Evolutionary conservation across 2,329 filamentous ascomycete genomes (phyloP).

Genomic region (Sporothrix euskadiensis): DNA sequence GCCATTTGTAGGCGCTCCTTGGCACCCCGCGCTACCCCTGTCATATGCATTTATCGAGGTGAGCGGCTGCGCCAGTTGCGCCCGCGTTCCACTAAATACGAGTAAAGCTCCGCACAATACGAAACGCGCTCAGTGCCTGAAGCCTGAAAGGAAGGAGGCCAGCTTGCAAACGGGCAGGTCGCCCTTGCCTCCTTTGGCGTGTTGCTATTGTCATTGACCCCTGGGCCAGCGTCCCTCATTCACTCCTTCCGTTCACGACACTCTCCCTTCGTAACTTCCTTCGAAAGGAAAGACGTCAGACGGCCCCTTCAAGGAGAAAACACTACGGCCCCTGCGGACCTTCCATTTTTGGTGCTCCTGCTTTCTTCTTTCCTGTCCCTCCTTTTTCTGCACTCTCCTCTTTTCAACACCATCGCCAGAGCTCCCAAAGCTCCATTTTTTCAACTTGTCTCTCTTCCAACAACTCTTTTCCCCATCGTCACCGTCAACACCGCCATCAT

Average conservation of each 20-base stretch:
- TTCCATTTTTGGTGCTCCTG: not conserved
- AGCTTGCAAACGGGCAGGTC: conserved; percentile 24
- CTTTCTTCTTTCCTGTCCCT: conserved; percentile 1
- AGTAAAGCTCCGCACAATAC: not conserved
- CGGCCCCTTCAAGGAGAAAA: not conserved
- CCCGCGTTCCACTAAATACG: not conserved
- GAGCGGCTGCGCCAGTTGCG: not conserved
- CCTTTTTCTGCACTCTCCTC: not conserved
- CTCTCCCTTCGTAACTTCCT: not conserved
- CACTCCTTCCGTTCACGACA: not conserved
- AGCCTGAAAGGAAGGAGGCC: conserved; percentile 4
- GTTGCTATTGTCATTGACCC: conserved; percentile 1
- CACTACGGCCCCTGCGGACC: conserved; percentile 2
- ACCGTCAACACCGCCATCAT: conserved; percentile 32
- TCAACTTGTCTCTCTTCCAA: not conserved
- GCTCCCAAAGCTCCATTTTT: not conserved
- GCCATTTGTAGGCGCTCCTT: not conserved
- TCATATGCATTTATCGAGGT: not conserved
- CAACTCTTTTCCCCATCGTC: conserved; percentile 5
- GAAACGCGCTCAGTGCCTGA: conserved; percentile 15
- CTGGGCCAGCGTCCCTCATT: conserved; percentile 3
- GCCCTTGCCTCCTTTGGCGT: not conserved
- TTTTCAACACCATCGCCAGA: not conserved
- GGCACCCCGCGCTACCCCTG: not conserved
- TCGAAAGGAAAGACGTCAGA: conserved; percentile 7